Percentiles rank a stretch among this genome's conserved stretches.
Conservation (phyloP, 768 basidiomycete genomes). For the Tylopilus intermedius region DNA sequence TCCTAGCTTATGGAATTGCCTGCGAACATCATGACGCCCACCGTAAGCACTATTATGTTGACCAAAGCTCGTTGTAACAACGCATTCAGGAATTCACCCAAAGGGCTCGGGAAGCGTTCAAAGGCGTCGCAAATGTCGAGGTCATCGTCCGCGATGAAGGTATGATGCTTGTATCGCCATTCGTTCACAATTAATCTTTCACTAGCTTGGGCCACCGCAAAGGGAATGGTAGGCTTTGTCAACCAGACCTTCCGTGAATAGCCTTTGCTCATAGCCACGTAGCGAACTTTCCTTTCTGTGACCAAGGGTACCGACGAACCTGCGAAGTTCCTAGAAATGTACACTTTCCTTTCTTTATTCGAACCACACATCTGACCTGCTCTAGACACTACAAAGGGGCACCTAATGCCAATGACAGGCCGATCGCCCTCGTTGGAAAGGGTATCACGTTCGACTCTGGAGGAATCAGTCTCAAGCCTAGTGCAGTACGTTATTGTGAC, state of each 20-base stretch:
- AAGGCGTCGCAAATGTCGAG: constrained; percentile 61
- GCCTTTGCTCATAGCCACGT: neutral
- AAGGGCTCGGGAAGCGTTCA: constrained; percentile 62
- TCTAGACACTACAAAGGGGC: constrained; percentile 79
- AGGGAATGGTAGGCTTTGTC: constrained; percentile 63
- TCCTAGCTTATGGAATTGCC: constrained; percentile 76
- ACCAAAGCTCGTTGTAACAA: neutral
- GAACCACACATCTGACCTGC: neutral
- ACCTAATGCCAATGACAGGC: constrained; percentile 46
- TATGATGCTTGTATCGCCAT: constrained; percentile 22
- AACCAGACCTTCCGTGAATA: neutral
- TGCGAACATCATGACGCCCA: constrained; percentile 82
- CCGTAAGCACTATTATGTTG: constrained; percentile 37
- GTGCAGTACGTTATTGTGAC: constrained; percentile 41
- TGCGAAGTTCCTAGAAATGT: constrained; percentile 86
- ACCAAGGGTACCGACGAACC: constrained; percentile 79
- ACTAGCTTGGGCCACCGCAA: constrained; percentile 74
- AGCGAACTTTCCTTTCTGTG: constrained; percentile 85
- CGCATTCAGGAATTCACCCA: constrained; percentile 58
- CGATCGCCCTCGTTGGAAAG: constrained; percentile 78
- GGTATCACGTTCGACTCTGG: constrained; percentile 89
- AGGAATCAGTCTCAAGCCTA: constrained; percentile 83
- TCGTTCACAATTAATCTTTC: neutral
- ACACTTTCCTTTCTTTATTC: constrained; percentile 10
- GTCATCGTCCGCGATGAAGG: constrained; percentile 72